phyloP scores from a whole-genome alignment of 106 monocot species.

The Acanthochlamys bracteata region DNA sequence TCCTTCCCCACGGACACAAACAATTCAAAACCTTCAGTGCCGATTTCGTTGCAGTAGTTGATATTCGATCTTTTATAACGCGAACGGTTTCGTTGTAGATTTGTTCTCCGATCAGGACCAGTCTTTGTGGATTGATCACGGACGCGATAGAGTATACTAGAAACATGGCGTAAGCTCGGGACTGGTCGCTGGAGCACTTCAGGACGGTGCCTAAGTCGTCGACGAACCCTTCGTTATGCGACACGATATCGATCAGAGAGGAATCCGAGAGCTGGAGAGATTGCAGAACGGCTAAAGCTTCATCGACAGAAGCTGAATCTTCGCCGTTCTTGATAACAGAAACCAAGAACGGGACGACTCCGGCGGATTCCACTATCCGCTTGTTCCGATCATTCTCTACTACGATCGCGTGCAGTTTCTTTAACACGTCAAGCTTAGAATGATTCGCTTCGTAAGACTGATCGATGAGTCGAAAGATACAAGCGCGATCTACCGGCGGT shows the following conservation, averaged over 20 bases:
- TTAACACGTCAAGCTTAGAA: conserved; percentile 13
- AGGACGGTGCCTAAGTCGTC: conserved; percentile 2
- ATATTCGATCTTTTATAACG: conserved; percentile 25
- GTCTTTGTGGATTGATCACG: background rate
- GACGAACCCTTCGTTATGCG: conserved; percentile 2
- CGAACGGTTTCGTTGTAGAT: conserved; percentile 35
- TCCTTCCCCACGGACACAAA: conserved; percentile 27
- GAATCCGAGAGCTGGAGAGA: conserved; percentile 10
- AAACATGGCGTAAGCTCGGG: background rate
- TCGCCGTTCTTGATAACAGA: conserved; percentile 19
- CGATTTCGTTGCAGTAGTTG: conserved; percentile 29
- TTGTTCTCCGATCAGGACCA: conserved; percentile 1
- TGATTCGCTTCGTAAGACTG: conserved; percentile 5
- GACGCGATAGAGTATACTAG: background rate
- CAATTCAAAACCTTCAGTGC: conserved; percentile 27
- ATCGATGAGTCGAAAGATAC: conserved; percentile 4
- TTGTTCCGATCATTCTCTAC: conserved; percentile 39
- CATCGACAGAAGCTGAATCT: conserved; percentile 3
- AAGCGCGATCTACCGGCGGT: conserved; percentile 1
- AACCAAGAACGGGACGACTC: conserved; percentile 27
- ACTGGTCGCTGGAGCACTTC: background rate
- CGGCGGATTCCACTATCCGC: conserved; percentile 26
- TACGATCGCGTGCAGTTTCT: conserved; percentile 23
- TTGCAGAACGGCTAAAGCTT: conserved; percentile 20
- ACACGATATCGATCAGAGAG: background rate